Evolutionary conservation across 495 filamentous ascomycete species (phyloP).

Genomic region (Daldinia bambusicola): DNA sequence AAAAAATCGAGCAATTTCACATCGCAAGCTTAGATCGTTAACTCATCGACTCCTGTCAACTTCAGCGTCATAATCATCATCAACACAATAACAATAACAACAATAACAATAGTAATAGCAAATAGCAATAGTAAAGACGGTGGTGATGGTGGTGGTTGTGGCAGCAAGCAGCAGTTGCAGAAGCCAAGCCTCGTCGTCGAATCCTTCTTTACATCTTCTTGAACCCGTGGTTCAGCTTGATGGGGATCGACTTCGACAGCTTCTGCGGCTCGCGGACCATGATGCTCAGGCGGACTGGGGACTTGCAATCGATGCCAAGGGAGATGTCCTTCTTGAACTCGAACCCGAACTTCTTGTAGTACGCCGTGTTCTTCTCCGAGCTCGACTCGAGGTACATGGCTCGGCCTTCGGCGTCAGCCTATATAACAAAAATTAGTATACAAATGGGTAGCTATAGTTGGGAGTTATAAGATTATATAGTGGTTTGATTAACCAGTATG

Average conservation of each 20-base stretch:
- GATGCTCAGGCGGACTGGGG: slow-evolving; percentile 74
- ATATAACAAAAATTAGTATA: slow-evolving; percentile 32
- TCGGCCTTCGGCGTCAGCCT: slow-evolving; percentile 72
- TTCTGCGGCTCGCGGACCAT: slow-evolving; percentile 76
- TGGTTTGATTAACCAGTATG: not conserved
- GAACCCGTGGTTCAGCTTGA: slow-evolving; percentile 49
- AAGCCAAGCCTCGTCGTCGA: slow-evolving; percentile 32
- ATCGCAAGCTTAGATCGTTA: slow-evolving; percentile 22
- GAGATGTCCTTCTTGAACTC: slow-evolving; percentile 65
- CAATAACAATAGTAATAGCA: slow-evolving; percentile 11
- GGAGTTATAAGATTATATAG: not conserved
- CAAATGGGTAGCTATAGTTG: not conserved
- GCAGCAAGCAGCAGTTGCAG: not conserved
- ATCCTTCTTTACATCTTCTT: slow-evolving; percentile 35
- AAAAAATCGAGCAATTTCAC: slow-evolving; percentile 16
- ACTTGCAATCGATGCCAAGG: slow-evolving; percentile 64
- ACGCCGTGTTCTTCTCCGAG: slow-evolving; percentile 68
- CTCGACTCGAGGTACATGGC: slow-evolving; percentile 81
- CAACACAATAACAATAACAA: slow-evolving; percentile 11
- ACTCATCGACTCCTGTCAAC: slow-evolving; percentile 23
- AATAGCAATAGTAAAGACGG: slow-evolving; percentile 1
- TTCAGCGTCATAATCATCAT: slow-evolving; percentile 27
- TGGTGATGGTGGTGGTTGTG: not conserved
- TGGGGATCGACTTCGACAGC: slow-evolving; percentile 48
- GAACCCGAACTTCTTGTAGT: slow-evolving; percentile 79